Conservation (phyloP, 2,329 filamentous ascomycete species). For the Trichophyton mentagrophytes region DNA sequence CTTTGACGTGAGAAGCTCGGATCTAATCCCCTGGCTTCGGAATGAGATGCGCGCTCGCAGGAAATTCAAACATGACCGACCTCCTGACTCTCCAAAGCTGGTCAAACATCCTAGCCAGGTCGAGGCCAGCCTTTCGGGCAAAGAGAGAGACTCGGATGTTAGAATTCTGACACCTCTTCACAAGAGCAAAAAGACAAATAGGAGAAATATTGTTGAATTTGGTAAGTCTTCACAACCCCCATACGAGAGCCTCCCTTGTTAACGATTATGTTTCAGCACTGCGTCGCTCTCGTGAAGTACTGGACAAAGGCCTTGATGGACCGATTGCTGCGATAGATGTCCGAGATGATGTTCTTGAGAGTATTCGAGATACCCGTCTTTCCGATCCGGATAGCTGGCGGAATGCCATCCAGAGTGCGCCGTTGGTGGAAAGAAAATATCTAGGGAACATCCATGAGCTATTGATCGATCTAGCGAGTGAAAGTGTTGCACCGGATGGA, state of each 20-base stretch:
- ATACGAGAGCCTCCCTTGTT: neutral
- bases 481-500: slow-evolving; percentile 32
- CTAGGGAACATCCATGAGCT: slow-evolving; percentile 70
- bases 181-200: slow-evolving; percentile 82
- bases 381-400: slow-evolving; percentile 77
- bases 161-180: slow-evolving; percentile 73
- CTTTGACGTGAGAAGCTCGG: slow-evolving; percentile 57
- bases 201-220: slow-evolving; percentile 73
- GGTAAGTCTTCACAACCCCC: slow-evolving; percentile 40
- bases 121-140: slow-evolving; percentile 22
- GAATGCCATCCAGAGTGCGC: slow-evolving; percentile 62
- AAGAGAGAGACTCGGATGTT: slow-evolving; percentile 55
- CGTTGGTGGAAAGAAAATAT: slow-evolving; percentile 67
- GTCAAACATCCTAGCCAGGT: slow-evolving; percentile 31
- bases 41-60: slow-evolving; percentile 71
- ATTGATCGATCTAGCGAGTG: slow-evolving; percentile 49
- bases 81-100: slow-evolving; percentile 26
- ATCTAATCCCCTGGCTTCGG: slow-evolving; percentile 69
- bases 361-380: slow-evolving; percentile 60
- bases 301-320: slow-evolving; percentile 59
- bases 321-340: slow-evolving; percentile 82
- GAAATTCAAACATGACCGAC: slow-evolving; percentile 40
- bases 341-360: slow-evolving; percentile 66
- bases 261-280: slow-evolving; percentile 30
- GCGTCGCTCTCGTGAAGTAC: slow-evolving; percentile 45